A percentile compares a stretch with the other conserved stretches of the same genome.
Conservation (phyloP, 768 basidiomycete genomes). For the Guyanaporus albipodus region DNA sequence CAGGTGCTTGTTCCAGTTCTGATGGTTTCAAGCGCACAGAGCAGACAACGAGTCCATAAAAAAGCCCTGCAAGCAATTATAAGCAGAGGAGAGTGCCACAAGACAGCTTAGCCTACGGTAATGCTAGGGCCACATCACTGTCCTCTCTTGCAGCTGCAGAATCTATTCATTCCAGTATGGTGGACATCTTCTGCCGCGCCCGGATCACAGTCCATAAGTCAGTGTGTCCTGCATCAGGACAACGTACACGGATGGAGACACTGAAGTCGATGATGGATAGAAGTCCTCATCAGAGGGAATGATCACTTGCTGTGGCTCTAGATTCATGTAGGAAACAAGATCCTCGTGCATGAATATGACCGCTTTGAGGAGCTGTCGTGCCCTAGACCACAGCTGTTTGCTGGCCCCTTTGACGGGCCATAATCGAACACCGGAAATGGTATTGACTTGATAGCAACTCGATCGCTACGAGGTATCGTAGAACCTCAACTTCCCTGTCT, state of each 20-base stretch:
- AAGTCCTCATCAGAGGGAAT: background rate
- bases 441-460: constrained; percentile 5
- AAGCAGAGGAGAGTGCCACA: too few relatives aligned
- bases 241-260: background rate
- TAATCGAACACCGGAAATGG: constrained; percentile 2
- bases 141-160: too few relatives aligned
- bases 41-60: too few relatives aligned
- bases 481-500: constrained; percentile 3
- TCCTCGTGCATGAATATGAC: constrained; percentile 15
- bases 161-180: too few relatives aligned
- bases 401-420: background rate
- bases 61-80: too few relatives aligned
- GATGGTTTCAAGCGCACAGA: too few relatives aligned
- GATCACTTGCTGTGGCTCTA: constrained; percentile 7
- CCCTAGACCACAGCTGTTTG: background rate
- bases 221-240: background rate
- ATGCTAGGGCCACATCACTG: too few relatives aligned
- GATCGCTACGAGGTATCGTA: constrained; percentile 3
- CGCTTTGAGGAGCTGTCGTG: background rate
- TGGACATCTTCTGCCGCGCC: background rate
- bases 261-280: constrained; percentile 1
- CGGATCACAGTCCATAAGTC: background rate
- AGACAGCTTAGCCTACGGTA: too few relatives aligned
- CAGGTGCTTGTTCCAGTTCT: too few relatives aligned
- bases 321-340: constrained; percentile 11